Evolutionary conservation across 1,139 yeast genomes (phyloP).

Genomic region (Pichia sp.): DNA sequence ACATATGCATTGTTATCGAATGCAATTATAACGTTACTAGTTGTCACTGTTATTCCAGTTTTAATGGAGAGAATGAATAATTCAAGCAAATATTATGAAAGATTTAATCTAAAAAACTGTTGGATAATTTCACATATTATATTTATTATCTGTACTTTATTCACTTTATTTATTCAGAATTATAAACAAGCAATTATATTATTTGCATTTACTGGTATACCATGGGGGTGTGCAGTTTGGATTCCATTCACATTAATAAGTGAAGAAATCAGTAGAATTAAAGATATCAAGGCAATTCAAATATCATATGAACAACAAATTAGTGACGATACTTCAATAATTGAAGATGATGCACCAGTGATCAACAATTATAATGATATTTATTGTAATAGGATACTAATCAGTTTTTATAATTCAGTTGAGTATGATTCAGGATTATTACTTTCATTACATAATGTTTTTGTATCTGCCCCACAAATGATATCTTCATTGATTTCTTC

Average conservation of each 20-base stretch:
- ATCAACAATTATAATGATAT: conserved; percentile 12
- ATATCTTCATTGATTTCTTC: conserved; percentile 37
- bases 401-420: conserved; percentile 28
- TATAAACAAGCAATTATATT: conserved; percentile 35
- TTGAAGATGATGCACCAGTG: conserved; percentile 12
- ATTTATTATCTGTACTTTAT: conserved; percentile 35
- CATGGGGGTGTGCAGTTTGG: conserved; percentile 49
- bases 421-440: conserved; percentile 44
- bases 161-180: conserved; percentile 35
- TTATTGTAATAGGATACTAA: conserved; percentile 18
- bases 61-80: conserved; percentile 23
- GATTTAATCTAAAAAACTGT: conserved; percentile 26
- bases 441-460: conserved; percentile 43
- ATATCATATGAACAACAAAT: conserved; percentile 18
- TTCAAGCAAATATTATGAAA: conserved; percentile 11
- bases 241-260: conserved; percentile 45
- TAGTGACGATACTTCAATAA: neutral
- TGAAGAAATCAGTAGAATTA: conserved; percentile 42
- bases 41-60: conserved; percentile 36
- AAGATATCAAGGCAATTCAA: conserved; percentile 31
- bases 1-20: conserved; percentile 37
- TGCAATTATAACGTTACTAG: conserved; percentile 35
- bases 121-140: conserved; percentile 39
- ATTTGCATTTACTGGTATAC: conserved; percentile 40
- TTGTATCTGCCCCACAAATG: conserved; percentile 45